Conservation (phyloP, 805 yeast genomes). For the Ogataea saltuana region DNA sequence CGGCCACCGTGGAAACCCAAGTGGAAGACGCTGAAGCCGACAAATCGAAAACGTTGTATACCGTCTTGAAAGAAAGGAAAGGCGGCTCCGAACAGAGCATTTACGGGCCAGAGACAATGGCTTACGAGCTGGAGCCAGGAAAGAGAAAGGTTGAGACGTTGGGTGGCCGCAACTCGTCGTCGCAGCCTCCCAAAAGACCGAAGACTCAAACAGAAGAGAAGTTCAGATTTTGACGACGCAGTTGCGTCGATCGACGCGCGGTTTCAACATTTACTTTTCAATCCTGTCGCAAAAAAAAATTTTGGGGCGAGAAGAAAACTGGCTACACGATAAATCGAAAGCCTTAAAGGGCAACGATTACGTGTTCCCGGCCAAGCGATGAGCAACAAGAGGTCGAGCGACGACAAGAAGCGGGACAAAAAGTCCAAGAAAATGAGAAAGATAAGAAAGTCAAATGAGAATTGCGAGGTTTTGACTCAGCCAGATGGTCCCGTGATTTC, state of each 20-base stretch:
- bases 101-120: constrained; percentile 33
- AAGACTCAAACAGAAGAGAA: constrained; percentile 10
- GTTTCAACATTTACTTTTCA: too few relatives aligned
- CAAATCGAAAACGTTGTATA: constrained; percentile 30
- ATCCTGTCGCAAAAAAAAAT: too few relatives aligned
- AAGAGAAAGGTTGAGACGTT: constrained; percentile 7
- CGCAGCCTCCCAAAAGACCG: constrained; percentile 1
- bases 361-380: too few relatives aligned
- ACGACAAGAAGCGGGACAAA: constrained; percentile 1
- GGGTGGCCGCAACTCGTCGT: constrained; percentile 4
- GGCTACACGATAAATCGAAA: too few relatives aligned
- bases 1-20: constrained; percentile 9
- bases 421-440: background rate
- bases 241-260: background rate
- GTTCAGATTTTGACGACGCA: constrained; percentile 8
- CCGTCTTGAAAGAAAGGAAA: constrained; percentile 34
- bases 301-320: background rate
- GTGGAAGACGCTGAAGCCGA: constrained; percentile 20
- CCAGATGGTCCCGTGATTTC: too few relatives aligned
- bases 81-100: constrained; percentile 28
- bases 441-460: background rate
- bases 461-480: too few relatives aligned
- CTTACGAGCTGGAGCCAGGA: constrained; percentile 23
- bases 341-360: too few relatives aligned
- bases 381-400: constrained; percentile 1